phyloP scores from a whole-genome alignment of 1,284 basidiomycete genomes.

The Ganoderma multipileum region DNA sequence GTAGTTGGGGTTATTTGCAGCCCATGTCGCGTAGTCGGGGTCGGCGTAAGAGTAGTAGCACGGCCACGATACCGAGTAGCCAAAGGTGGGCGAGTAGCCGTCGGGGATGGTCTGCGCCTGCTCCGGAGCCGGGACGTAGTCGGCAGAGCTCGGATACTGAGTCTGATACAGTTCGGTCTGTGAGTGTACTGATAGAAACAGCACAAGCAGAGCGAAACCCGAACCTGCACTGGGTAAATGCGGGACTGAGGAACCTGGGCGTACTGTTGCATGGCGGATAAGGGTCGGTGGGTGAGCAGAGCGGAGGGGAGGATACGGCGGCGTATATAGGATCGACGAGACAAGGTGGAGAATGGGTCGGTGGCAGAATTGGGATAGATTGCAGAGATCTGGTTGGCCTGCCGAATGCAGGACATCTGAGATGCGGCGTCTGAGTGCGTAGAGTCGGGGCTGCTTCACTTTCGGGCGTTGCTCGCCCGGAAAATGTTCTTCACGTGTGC shows the following conservation, averaged over 20 bases:
- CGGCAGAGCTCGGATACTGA: not conserved
- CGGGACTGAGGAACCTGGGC: not conserved
- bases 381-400: slow-evolving; percentile 20
- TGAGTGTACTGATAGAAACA: not conserved
- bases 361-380: slow-evolving; percentile 12
- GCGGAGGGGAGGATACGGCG: not conserved
- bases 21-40: slow-evolving; percentile 16
- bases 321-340: slow-evolving; percentile 3
- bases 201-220: not conserved
- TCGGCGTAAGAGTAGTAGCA: slow-evolving; percentile 17
- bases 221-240: not conserved
- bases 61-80: not conserved
- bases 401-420: slow-evolving; percentile 18
- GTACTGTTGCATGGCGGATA: slow-evolving; percentile 3
- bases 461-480: slow-evolving; percentile 22
- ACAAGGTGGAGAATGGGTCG: slow-evolving; percentile 1
- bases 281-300: slow-evolving; percentile 1
- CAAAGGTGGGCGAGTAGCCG: not conserved
- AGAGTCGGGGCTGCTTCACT: slow-evolving; percentile 10
- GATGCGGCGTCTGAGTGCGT: slow-evolving; percentile 34
- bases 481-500: not conserved
- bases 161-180: not conserved
- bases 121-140: not conserved
- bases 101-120: slow-evolving; percentile 19
- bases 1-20: not conserved